Base-by-base conservation (phyloP, 306 rosid species). In the Rosa rugosa region DNA sequence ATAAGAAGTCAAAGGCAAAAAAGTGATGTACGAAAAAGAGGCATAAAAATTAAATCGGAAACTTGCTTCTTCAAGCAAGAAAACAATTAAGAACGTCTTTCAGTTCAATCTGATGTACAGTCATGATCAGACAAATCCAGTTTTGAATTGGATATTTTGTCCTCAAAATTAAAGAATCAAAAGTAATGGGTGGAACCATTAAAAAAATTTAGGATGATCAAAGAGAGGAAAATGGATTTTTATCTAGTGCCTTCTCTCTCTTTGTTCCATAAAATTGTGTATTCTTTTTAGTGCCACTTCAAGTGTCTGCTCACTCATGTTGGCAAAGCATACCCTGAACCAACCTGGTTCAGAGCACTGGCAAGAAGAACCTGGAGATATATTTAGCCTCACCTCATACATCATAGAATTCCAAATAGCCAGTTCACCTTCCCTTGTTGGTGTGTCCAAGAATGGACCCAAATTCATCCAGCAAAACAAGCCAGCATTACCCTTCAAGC, bases 241-340 rank as follows among this genome's bases (percentile, higher is more conserved):
- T 63, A 49, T 69, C 78, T 22, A 57, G 42, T 46, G n/a, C 41
- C 67, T 74, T 60, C 47, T 70, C 67, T 23, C 56, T 60, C 38
- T 66, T 40, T 68, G 34, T 22, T 77, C 80, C 87, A 88, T 78
- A 85, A 90, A 88, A 42, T 73, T 18, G 50, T 82, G 82, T 53
- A 90, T 85, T 76, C 94, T 88, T 34, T 77, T 62, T 59, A 90
- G 60, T 41, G 94, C 94, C 53, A 90, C 53, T 56, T 85, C 83
- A 60, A 90, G 81, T 0, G 97, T 89, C 2, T 77, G 67, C 40
- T 90, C 88, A 47, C 79, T 87, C 93, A 90, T 90, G 51, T 92
- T 92, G 4, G 97, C 97, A 76, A 92, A 92, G 57, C 97, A 92
- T 11, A 92, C 92, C 72, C 97, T 89, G 76, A 92, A 92, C 97